Conservation (phyloP, 106 monocot genomes). For the Dactylorhiza incarnata region DNA sequence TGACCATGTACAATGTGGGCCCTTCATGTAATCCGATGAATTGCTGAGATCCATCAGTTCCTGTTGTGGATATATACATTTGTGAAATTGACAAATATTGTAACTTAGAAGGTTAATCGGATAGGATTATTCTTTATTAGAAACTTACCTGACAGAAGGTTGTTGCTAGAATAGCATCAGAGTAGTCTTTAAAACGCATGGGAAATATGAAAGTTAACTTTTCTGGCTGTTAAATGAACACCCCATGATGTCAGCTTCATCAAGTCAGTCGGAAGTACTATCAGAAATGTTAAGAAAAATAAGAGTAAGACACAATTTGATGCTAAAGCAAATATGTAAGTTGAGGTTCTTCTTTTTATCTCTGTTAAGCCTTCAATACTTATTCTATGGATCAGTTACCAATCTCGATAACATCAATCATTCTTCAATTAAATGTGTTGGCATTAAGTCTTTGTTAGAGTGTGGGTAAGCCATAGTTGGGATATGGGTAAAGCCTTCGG, state of each 20-base stretch:
- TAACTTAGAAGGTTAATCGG: background rate
- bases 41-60: conserved; percentile 46
- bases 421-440: background rate
- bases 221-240: conserved; percentile 27
- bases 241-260: background rate
- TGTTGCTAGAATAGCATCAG: conserved; percentile 56
- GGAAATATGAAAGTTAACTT: conserved; percentile 57
- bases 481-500: too few species aligned
- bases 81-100: conserved; percentile 1
- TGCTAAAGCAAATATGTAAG: background rate
- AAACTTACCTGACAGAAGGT: conserved; percentile 56
- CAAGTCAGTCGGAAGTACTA: background rate
- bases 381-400: background rate
- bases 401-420: background rate
- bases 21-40: conserved; percentile 27
- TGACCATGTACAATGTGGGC: conserved; percentile 62
- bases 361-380: background rate
- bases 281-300: background rate
- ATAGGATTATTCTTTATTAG: background rate
- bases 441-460: too few species aligned
- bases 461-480: too few species aligned
- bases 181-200: conserved; percentile 60
- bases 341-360: background rate
- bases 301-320: background rate
- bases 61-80: conserved; percentile 20